Base-by-base conservation (phyloP, 257 asterid genomes). In the Buddleja alternifolia region DNA sequence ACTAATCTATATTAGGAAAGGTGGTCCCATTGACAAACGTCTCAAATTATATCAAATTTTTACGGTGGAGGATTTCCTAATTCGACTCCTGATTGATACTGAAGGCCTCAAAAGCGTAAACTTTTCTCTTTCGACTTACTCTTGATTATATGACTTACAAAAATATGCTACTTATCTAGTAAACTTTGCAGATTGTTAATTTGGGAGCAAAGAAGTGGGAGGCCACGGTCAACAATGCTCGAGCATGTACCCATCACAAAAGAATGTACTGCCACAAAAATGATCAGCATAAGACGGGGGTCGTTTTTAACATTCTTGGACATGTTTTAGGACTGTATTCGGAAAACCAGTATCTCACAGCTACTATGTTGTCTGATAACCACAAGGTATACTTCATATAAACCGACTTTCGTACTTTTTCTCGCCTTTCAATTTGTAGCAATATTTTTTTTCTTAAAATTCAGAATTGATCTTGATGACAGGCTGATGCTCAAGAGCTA, bases 41-140 rank as follows among this genome's bases (percentile, higher is more conserved):
- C 75, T 84, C 29, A 12, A 8, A 0, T 1, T 7, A 10, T 44
- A 11, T 56, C 42, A 48, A 14, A 75, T 84, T 40, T 0, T 14
- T 19, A 77, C 81, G 0, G 85, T 84, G 24, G 68, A 71, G 72
- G 67, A 77, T 34, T 82, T 84, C 63, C 78, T 84, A 67, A 63
- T 68, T 39, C 66, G 42, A 40, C 79, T 66, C 77, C 73, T 66
- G 6, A 73, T 21, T 44, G 56, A 82, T 60, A 59, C 76, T 50
- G 40, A 70, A 12, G 52, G 47, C 39, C 86, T 84, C 73, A 73
- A 60, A 71, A 8, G 48, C 0, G 90, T 84, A 79, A 59, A 42
- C 45, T 1, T 10, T 40, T 12, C 36, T 58, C 39, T 37, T 42
- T 2, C 46, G 32, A 11, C 21, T 0, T 24, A 14, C 4, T 41